Conservation (phyloP, 2,329 filamentous ascomycete species). For the Monosporascus sp. region DNA sequence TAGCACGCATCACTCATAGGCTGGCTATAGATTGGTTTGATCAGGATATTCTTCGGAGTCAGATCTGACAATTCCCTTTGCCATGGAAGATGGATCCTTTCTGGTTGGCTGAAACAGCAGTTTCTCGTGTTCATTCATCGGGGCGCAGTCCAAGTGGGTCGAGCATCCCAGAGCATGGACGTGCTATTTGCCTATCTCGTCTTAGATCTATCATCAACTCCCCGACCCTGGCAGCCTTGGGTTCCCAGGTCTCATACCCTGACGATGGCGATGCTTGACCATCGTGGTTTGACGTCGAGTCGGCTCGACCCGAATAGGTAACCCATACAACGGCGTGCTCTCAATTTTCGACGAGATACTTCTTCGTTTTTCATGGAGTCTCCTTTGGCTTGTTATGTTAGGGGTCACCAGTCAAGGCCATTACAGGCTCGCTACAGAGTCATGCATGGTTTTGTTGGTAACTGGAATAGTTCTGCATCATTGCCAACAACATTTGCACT, state of each 20-base stretch:
- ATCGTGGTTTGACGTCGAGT: background rate
- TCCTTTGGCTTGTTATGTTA: too few relatives aligned
- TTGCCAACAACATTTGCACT: too few relatives aligned
- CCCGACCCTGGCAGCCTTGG: background rate
- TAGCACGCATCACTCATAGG: slow-evolving; percentile 9
- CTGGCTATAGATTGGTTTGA: slow-evolving; percentile 7
- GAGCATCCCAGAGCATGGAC: slow-evolving; percentile 14
- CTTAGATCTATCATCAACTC: background rate
- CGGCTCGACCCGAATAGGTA: background rate
- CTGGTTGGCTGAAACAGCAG: slow-evolving; percentile 35
- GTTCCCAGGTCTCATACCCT: background rate
- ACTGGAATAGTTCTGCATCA: too few relatives aligned
- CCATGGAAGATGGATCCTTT: background rate
- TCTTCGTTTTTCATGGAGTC: background rate
- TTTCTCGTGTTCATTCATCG: slow-evolving; percentile 41
- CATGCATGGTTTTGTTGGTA: too few relatives aligned
- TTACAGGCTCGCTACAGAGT: too few relatives aligned
- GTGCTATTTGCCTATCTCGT: slow-evolving; percentile 11
- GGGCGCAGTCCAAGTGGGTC: slow-evolving; percentile 21
- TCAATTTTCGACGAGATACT: background rate
- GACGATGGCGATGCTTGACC: background rate
- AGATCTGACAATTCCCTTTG: slow-evolving; percentile 13
- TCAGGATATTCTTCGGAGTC: slow-evolving; percentile 16
- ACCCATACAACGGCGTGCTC: background rate
- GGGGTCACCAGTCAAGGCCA: too few relatives aligned